Evolutionary conservation across 2,329 filamentous ascomycete species (phyloP).

Genomic region (Ceratocystis colombiana): DNA sequence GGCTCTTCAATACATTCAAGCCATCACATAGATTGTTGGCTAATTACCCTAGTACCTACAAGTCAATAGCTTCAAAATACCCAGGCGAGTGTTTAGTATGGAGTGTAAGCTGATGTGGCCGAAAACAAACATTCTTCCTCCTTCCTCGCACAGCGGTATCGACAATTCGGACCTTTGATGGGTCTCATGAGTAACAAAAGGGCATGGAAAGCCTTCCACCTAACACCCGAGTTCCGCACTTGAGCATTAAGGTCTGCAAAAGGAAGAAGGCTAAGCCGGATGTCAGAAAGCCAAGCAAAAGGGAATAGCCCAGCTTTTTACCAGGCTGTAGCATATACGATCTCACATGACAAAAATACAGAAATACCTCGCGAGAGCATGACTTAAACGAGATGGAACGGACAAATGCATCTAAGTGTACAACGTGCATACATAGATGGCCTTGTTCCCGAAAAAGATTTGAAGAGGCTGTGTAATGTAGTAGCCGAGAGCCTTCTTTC

Average conservation of each 20-base stretch:
- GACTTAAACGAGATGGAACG: slow-evolving; percentile 14
- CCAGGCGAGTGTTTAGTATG: neutral
- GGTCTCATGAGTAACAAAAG: neutral
- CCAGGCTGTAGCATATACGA: neutral
- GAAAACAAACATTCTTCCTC: slow-evolving; percentile 9
- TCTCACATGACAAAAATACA: slow-evolving; percentile 2
- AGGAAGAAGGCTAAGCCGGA: neutral
- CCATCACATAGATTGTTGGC: neutral
- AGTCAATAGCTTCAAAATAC: neutral
- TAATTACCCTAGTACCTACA: neutral
- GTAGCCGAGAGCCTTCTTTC: neutral
- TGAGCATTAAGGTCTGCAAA: slow-evolving; percentile 4
- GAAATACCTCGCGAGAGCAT: neutral
- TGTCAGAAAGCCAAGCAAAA: neutral
- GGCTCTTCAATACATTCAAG: too few relatives aligned
- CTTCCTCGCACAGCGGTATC: neutral
- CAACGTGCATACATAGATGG: neutral
- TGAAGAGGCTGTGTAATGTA: neutral
- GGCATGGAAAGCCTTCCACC: neutral
- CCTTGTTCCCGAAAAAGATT: neutral
- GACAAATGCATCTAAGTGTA: neutral
- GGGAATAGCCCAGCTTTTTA: too few relatives aligned
- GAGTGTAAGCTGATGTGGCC: neutral
- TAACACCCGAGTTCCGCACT: neutral
- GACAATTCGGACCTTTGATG: neutral